Evolutionary conservation across 345 rosid species (phyloP).

Genomic region (Arabidopsis suecica): DNA sequence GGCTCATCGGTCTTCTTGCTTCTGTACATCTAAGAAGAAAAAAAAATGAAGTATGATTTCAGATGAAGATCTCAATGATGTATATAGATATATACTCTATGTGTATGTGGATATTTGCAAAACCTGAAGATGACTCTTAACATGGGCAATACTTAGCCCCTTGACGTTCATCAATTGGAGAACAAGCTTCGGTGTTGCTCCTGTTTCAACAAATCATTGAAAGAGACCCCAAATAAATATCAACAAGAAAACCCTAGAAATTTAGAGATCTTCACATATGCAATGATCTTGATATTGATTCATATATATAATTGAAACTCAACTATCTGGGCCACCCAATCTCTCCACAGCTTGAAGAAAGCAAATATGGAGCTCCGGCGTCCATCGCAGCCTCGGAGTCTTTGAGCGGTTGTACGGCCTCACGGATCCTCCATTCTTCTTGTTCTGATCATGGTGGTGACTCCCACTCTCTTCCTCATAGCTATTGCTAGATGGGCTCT

Average conservation of each 20-base stretch:
- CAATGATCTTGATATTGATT: slow-evolving; percentile 3
- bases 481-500: slow-evolving; percentile 55
- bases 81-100: background rate
- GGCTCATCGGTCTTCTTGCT: slow-evolving; percentile 68
- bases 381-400: slow-evolving; percentile 80
- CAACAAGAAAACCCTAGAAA: slow-evolving; percentile 44
- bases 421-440: slow-evolving; percentile 61
- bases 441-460: slow-evolving; percentile 39
- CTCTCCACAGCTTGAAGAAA: slow-evolving; percentile 80
- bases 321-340: slow-evolving; percentile 85
- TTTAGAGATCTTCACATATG: background rate
- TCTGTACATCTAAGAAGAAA: slow-evolving; percentile 63
- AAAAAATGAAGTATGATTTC: background rate
- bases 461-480: slow-evolving; percentile 57
- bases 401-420: slow-evolving; percentile 72
- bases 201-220: slow-evolving; percentile 45
- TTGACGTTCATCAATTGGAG: slow-evolving; percentile 81
- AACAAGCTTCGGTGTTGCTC: slow-evolving; percentile 87
- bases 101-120: slow-evolving; percentile 10
- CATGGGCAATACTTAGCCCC: slow-evolving; percentile 83
- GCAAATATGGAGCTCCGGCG: slow-evolving; percentile 84
- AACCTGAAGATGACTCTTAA: slow-evolving; percentile 93
- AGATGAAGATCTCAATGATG: background rate
- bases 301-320: slow-evolving; percentile 42
- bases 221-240: slow-evolving; percentile 20